Evolutionary conservation across 352 stramenopile species (phyloP).

Genomic region (Achlya hypogyna): DNA sequence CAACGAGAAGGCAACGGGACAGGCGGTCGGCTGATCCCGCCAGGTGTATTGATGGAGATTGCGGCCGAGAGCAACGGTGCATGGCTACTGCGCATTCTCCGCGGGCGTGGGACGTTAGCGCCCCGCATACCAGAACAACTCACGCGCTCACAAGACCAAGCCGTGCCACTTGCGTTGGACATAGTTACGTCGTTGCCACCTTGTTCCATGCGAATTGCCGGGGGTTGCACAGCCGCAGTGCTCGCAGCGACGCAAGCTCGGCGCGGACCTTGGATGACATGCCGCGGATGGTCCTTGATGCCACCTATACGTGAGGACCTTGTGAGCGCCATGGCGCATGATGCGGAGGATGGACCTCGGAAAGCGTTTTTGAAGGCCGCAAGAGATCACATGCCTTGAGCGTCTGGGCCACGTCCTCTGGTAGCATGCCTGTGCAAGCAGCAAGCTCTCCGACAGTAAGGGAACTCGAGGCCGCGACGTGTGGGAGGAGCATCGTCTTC

Average conservation of each 20-base stretch:
- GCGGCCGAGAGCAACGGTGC: neutral
- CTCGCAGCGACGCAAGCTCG: neutral
- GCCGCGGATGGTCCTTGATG: neutral
- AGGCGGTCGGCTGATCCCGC: neutral
- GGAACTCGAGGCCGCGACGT: constrained; percentile 21
- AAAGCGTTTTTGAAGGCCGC: no score
- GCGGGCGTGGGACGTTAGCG: no score
- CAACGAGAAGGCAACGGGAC: neutral
- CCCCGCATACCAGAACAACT: no score
- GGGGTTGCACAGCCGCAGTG: neutral
- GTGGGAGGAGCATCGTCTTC: constrained; percentile 46
- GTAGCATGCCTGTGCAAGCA: constrained; percentile 76
- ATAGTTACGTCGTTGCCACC: no score
- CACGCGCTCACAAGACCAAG: no score
- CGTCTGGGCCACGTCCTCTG: constrained; percentile 84
- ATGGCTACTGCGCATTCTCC: neutral
- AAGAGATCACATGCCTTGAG: no score
- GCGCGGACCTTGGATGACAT: neutral
- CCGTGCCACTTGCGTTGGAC: no score
- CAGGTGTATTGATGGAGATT: neutral
- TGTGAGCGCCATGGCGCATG: no score
- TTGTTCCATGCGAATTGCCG: neutral
- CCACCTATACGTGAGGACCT: neutral
- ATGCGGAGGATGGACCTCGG: no score
- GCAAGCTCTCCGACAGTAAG: constrained; percentile 79